A percentile compares a stretch with the other conserved stretches of the same genome.
These are phyloP conservation scores for Vaccinium corymbosum DNA, from an alignment of 148 eudicot species.

Conservation along the genomic window DNA sequence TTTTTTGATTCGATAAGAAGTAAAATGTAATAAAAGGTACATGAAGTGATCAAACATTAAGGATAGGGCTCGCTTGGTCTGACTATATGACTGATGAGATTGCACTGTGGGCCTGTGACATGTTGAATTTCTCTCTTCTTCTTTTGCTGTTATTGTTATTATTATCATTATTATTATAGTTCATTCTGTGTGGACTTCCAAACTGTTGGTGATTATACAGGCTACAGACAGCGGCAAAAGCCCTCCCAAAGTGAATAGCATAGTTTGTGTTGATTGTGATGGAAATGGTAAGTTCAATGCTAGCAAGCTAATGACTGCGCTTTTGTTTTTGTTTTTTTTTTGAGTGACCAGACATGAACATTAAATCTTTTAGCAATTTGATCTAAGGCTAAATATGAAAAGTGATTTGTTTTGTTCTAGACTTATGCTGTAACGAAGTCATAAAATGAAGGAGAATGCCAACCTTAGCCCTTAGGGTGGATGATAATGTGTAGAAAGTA, in stretches of 20 bases:
- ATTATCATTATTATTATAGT: too few species aligned
- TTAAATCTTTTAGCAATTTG: not conserved
- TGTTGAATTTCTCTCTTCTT: not conserved
- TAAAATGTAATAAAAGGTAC: not conserved
- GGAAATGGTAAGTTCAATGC: conserved; percentile 38
- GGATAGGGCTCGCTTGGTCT: not conserved
- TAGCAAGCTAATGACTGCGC: not conserved
- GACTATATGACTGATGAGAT: not conserved
- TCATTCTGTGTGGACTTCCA: not conserved
- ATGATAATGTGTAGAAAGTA: too few species aligned
- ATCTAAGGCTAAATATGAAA: not conserved
- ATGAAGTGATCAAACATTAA: not conserved
- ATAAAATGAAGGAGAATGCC: not conserved
- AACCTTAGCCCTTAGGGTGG: too few species aligned
- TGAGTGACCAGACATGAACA: not conserved
- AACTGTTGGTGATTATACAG: conserved; percentile 17
- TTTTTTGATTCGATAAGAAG: not conserved
- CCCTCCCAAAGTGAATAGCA: conserved; percentile 28
- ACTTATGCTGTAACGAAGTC: not conserved
- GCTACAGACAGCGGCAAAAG: conserved; percentile 21
- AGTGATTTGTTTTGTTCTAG: not conserved
- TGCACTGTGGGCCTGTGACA: not conserved
- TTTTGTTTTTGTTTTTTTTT: not conserved
- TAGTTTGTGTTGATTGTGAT: conserved; percentile 42
- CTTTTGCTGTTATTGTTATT: not conserved